Evolutionary conservation across 2,329 filamentous ascomycete species (phyloP), one percentile per base, ranked within the genome.

Genomic region (Talaromyces sp.): DNA sequence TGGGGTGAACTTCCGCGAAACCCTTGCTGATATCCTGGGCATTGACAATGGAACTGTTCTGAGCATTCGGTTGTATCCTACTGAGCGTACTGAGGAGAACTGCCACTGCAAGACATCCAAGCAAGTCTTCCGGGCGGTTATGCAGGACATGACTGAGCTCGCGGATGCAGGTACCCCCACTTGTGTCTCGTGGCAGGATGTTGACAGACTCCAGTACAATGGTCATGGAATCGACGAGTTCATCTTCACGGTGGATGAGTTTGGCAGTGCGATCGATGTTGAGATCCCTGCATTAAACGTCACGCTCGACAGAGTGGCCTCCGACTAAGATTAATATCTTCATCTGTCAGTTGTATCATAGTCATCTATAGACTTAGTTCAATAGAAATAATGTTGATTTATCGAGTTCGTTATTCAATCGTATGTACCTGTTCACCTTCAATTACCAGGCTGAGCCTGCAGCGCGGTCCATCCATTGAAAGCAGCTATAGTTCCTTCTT

Each of bases 401-500:
- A 35, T 35, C 14, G 32, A 35, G 4, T 35, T 35, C 32, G 14
- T 35, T 35, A 16, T 35, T 13, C 32, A 35, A 35, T 4, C 4
- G 32, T 35, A 35, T 35, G 11, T 16, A 6, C 11, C 4, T 35
- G 5, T 14, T 13, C 5, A 14, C 32, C n/a, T 35, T 39, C 17
- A 39, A 22, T 57, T 56, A 17, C 54, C 56, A 42, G 46, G 20
- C 42, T 75, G 70, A 32, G 53, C 60, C 48, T 67, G 59, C 39
- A 77, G 37, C 10, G 57, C 58, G 39, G 56, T 66, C 75, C 75
- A 78, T 10, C 61, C 63, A 22, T 61, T 58, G 63, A 76, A 76
- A 7, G 58, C 58, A n/a, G 51, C 47, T 32, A 42, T 24, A 39
- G 54, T 48, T 65, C 70, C 47, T 29, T 86, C 84, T 62, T 83